phyloP scores from a whole-genome alignment of 1,284 basidiomycete genomes.

The Fistulinella cinereoalba region DNA sequence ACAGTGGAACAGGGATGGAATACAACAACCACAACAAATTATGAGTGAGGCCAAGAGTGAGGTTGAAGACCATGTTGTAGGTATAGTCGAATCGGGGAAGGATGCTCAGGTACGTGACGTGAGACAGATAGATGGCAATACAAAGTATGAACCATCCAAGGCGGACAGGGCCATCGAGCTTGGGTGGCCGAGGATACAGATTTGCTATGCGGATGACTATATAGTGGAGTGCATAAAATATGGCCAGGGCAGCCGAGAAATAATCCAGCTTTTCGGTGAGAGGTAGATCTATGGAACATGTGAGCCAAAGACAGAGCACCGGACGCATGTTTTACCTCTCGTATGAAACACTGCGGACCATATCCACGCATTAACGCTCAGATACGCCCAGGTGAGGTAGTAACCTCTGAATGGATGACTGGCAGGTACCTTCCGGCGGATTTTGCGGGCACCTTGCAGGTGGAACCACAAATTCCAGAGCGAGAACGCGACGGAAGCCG shows the following conservation, averaged over 20 bases:
- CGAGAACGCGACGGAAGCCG: conserved; percentile 88
- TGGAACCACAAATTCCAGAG: conserved; percentile 81
- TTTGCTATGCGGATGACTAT: conserved; percentile 76
- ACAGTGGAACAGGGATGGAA: conserved; percentile 49
- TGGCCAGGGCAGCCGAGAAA: conserved; percentile 87
- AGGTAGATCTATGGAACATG: conserved; percentile 61
- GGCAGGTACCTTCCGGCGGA: conserved; percentile 49
- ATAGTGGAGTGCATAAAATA: conserved; percentile 74
- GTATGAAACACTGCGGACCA: conserved; percentile 94
- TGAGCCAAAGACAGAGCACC: conserved; percentile 9
- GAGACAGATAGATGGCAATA: conserved; percentile 54
- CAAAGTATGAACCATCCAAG: conserved; percentile 47
- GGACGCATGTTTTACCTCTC: conserved; percentile 53
- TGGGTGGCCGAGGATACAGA: conserved; percentile 50
- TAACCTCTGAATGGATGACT: conserved; percentile 70
- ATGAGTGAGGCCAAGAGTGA: conserved; percentile 73
- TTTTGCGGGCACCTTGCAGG: conserved; percentile 49
- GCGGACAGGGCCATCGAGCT: conserved; percentile 10
- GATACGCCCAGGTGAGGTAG: conserved; percentile 66
- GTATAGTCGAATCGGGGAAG: conserved; percentile 88
- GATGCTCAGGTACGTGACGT: conserved; percentile 76
- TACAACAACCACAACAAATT: conserved; percentile 86
- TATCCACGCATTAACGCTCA: conserved; percentile 89
- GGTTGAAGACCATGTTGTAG: conserved; percentile 92
- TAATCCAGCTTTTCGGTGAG: conserved; percentile 92